Evolutionary conservation across 202 grass and related monocot genomes (phyloP).

Genomic region (Miscanthus sacchariflorus): DNA sequence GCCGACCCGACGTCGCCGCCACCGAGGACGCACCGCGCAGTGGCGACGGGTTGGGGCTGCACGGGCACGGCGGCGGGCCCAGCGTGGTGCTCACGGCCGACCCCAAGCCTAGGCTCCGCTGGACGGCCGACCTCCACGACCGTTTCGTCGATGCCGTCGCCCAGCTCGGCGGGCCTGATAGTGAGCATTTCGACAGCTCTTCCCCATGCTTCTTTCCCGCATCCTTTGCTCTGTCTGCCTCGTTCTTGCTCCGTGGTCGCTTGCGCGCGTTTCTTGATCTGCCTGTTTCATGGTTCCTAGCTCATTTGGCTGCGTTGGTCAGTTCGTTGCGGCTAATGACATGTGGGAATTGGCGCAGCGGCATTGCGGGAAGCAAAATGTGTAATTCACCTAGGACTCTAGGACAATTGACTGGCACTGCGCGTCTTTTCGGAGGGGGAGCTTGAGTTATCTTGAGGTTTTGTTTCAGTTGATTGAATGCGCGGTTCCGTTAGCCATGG

Average conservation of each 20-base stretch:
- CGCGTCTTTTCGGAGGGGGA: not conserved
- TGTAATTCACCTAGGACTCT: not conserved
- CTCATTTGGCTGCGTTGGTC: not conserved
- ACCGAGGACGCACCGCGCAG: not conserved
- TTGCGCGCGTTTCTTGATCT: constrained; percentile 3
- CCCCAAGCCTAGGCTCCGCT: constrained; percentile 76
- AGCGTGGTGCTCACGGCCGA: constrained; percentile 73
- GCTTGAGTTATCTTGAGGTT: constrained; percentile 5
- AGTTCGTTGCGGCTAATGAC: not conserved
- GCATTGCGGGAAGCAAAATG: not conserved
- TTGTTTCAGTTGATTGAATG: constrained; percentile 11
- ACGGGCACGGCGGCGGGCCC: constrained; percentile 46
- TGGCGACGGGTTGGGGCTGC: constrained; percentile 38
- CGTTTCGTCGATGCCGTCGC: constrained; percentile 81
- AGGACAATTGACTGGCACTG: not conserved
- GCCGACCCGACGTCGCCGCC: not conserved
- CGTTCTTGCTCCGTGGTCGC: not conserved
- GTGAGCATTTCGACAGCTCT: constrained; percentile 44
- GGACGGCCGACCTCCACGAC: constrained; percentile 81
- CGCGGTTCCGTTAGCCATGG: not conserved
- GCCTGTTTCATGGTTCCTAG: not conserved
- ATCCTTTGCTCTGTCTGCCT: not conserved
- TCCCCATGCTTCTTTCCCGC: not conserved
- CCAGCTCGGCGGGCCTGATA: constrained; percentile 79
- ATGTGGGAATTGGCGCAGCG: not conserved